A percentile compares a stretch with the other conserved stretches of the same genome.
These are phyloP conservation scores for Xylaria sp. DNA, from an alignment of 2,329 filamentous ascomycete species.

Conservation along the genomic window DNA sequence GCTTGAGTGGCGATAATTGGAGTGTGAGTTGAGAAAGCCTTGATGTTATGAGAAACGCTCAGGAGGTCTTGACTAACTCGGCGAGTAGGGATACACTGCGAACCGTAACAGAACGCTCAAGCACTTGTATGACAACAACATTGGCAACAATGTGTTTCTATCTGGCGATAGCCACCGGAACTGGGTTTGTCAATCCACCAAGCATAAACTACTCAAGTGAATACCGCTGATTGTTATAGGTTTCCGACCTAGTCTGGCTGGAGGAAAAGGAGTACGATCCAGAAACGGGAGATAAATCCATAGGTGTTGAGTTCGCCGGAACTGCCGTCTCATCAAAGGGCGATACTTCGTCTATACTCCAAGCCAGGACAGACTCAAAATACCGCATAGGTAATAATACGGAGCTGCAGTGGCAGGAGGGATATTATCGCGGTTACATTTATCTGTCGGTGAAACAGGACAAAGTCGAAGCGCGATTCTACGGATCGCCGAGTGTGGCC, in stretches of 20 bases:
- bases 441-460: conserved; percentile 55
- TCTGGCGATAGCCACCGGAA: conserved; percentile 64
- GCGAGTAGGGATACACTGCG: conserved; percentile 55
- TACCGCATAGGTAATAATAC: conserved; percentile 40
- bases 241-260: conserved; percentile 53
- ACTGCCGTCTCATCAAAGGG: conserved; percentile 62
- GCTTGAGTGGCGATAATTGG: conserved; percentile 34
- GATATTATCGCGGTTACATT: conserved; percentile 71
- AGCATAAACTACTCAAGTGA: not conserved
- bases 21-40: conserved; percentile 26
- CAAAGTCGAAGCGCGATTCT: conserved; percentile 58
- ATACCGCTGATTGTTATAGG: conserved; percentile 18
- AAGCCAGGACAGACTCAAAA: conserved; percentile 43
- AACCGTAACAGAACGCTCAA: conserved; percentile 67
- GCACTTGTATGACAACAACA: conserved; percentile 61
- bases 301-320: conserved; percentile 62
- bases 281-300: conserved; percentile 47
- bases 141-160: conserved; percentile 68
- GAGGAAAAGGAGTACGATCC: conserved; percentile 49
- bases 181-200: conserved; percentile 43
- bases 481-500: conserved; percentile 53
- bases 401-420: conserved; percentile 67
- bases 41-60: not conserved
- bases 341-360: conserved; percentile 49
- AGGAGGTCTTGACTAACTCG: not conserved